Conservation (phyloP, 257 asterid species). For the Primulina tabacum region DNA sequence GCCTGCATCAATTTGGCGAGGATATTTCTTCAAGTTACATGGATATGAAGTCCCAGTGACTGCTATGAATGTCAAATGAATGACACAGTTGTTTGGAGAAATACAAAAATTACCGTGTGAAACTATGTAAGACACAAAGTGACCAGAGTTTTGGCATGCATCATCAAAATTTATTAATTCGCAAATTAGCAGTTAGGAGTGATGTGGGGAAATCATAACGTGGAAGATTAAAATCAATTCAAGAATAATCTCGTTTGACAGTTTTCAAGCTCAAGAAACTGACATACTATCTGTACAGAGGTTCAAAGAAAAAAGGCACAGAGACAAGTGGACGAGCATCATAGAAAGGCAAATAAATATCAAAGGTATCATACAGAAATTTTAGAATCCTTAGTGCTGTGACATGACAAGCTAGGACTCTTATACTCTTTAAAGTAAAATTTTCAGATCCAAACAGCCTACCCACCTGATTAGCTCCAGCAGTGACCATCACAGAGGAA, state of each 20-base stretch:
- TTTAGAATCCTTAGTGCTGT: background rate
- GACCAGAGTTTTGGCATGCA: background rate
- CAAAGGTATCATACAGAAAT: background rate
- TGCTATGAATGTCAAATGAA: background rate
- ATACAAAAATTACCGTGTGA: background rate
- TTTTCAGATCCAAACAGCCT: constrained; percentile 1
- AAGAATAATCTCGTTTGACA: background rate
- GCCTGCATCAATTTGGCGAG: constrained; percentile 53
- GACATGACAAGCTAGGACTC: background rate
- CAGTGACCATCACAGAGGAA: constrained; percentile 97
- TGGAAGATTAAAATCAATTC: background rate
- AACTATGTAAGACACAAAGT: background rate
- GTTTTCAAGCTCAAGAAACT: constrained; percentile 8
- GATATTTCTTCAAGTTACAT: background rate
- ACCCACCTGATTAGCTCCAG: constrained; percentile 97
- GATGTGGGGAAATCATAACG: background rate
- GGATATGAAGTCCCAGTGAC: background rate
- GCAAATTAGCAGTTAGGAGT: background rate
- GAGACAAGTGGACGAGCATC: background rate
- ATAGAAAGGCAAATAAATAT: background rate
- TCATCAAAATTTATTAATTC: background rate
- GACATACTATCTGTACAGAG: background rate
- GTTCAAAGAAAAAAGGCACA: background rate
- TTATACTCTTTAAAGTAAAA: background rate
- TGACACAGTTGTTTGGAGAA: background rate